Evolutionary conservation across 768 basidiomycete genomes (phyloP), one percentile per base, ranked within the genome.

Genomic region (Kwoniella heveanensis): DNA sequence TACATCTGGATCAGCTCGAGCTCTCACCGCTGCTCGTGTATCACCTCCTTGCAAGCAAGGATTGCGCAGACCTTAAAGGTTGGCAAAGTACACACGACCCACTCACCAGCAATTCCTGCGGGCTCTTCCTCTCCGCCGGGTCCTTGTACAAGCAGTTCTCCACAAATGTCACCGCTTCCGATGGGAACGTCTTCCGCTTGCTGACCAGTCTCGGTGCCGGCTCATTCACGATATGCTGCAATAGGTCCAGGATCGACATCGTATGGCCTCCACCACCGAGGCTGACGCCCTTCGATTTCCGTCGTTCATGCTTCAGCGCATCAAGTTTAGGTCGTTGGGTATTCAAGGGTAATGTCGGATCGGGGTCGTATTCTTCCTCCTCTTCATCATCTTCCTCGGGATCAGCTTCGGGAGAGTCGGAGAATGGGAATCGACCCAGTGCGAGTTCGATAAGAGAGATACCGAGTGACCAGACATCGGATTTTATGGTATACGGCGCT

Each of bases 161-260:
- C 49, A 98, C 87, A 68, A 99, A 98, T 54, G 83, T 83, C 71
- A 91, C 90, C 24, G 90, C 89, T 76, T 88, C 86, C 57, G 80
- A 79, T 2, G 90, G 88, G 83, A 85, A 89, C 68, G 84, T 84
- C 36, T 88, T 88, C 62, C 89, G 87, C 59, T 51, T 39, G 21
- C 62, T 65, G 54, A 88, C 88, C 68, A 99, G 80, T 75, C 86
- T 84, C 46, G 96, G 96, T 26, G 96, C 95, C 62, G 95, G 92
- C 82, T 98, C 96, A 76, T 98, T 97, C 56, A 99, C 96, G 72
- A 99, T 98, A 78, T 97, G 92, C 77, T 98, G 96, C 66, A 99
- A 82, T 56, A 99, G 80, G 82, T 99, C 96, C 69, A 99, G 82
- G 80, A 99, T 98, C 73, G 89, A 91, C 94, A 99, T 97, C 69